Conservation (phyloP, 2,329 filamentous ascomycete species). For the Zalaria sp. region DNA sequence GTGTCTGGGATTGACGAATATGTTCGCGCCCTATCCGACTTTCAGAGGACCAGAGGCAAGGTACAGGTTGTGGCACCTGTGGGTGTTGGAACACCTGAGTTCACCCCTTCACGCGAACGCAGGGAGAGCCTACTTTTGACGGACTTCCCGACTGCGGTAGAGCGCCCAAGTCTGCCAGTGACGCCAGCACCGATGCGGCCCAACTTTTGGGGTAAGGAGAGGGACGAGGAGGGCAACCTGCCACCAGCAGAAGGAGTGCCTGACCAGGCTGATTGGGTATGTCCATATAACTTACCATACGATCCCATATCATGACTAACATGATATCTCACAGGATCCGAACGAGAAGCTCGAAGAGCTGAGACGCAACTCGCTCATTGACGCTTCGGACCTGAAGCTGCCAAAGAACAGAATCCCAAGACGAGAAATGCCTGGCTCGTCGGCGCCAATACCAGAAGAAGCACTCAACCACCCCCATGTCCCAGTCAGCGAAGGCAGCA, state of each 20-base stretch:
- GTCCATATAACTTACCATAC: conserved; percentile 32
- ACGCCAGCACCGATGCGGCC: conserved; percentile 69
- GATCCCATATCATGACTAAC: not conserved
- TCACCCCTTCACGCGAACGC: conserved; percentile 14
- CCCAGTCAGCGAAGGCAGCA: not conserved
- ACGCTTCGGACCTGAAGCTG: conserved; percentile 16
- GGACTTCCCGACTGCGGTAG: conserved; percentile 71
- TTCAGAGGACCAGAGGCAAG: conserved; percentile 44
- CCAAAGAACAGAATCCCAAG: conserved; percentile 12
- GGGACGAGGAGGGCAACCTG: conserved; percentile 43
- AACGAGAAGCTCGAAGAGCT: conserved; percentile 31
- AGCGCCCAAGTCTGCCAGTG: conserved; percentile 78
- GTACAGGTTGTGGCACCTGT: conserved; percentile 2
- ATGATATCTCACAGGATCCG: conserved; percentile 25
- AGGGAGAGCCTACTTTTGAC: conserved; percentile 56
- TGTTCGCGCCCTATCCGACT: conserved; percentile 53
- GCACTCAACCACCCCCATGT: not conserved
- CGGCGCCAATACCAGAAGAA: not conserved
- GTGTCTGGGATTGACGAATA: conserved; percentile 79
- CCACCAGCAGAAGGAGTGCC: conserved; percentile 73
- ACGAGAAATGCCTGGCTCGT: conserved; percentile 15
- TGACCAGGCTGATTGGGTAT: conserved; percentile 85
- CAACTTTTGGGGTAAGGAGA: conserved; percentile 52
- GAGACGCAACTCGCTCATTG: conserved; percentile 27
- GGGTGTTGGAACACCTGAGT: conserved; percentile 3